A percentile compares a stretch with the other conserved stretches of the same genome.
Conservation (phyloP, 768 basidiomycete genomes). For the Lanmaoa rubissima region DNA sequence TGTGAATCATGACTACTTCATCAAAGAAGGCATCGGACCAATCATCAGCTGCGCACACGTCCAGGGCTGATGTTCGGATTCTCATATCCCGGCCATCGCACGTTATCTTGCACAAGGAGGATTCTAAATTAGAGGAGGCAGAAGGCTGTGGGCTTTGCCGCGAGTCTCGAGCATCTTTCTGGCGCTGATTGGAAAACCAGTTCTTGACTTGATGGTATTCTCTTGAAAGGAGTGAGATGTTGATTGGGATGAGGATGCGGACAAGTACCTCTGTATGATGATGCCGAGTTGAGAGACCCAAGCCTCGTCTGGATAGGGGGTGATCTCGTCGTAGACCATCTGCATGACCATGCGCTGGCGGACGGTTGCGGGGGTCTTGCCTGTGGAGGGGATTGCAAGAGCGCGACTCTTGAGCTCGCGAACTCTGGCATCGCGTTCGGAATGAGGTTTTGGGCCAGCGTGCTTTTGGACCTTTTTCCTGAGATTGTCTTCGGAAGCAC, state of each 20-base stretch:
- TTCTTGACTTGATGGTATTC: slow-evolving; percentile 63
- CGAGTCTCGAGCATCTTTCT: slow-evolving; percentile 40
- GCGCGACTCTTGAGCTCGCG: slow-evolving; percentile 33
- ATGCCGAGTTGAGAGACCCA: slow-evolving; percentile 61
- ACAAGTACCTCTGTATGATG: slow-evolving; percentile 49
- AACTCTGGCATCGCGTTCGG: slow-evolving; percentile 32
- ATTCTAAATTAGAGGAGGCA: slow-evolving; percentile 33
- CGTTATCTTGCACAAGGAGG: slow-evolving; percentile 34
- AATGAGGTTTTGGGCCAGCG: slow-evolving; percentile 18
- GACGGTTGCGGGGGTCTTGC: slow-evolving; percentile 49
- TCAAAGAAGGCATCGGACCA: slow-evolving; percentile 66
- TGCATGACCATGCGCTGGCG: slow-evolving; percentile 57
- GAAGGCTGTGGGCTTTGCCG: slow-evolving; percentile 35
- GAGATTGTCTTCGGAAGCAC: slow-evolving; percentile 26
- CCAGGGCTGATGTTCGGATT: slow-evolving; percentile 47
- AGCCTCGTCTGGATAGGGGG: slow-evolving; percentile 60
- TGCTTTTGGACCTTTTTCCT: slow-evolving; percentile 30
- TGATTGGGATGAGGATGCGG: neutral
- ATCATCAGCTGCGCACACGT: slow-evolving; percentile 41
- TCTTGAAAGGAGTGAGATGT: slow-evolving; percentile 30
- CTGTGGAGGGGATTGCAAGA: slow-evolving; percentile 33
- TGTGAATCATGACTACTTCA: slow-evolving; percentile 57
- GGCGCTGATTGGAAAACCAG: slow-evolving; percentile 68
- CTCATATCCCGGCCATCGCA: slow-evolving; percentile 43
- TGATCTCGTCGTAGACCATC: slow-evolving; percentile 65